Evolutionary conservation across 2,329 filamentous ascomycete species (phyloP), one percentile per base, ranked within the genome.

Genomic region (Ascochyta fabae): DNA sequence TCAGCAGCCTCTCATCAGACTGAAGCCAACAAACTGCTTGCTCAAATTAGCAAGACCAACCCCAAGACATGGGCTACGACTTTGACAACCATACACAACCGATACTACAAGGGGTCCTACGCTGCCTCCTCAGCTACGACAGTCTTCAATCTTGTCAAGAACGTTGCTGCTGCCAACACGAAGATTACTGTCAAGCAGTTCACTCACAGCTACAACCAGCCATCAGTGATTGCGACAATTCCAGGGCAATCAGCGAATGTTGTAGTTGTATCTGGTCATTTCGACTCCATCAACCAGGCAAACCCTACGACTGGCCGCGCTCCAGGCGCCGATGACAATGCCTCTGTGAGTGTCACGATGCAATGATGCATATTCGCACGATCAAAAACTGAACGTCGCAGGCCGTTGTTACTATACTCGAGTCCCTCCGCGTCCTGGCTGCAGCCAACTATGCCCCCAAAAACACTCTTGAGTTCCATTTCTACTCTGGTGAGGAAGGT

Each of bases 381-480:
- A 12, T 27, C 10, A 12, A 3, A 5, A 3, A 0, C 42, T 58
- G 12, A 58, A 13, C 8, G 7, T 3, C 15, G 9, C 10, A 58
- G 56, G 56, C 41, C n/a, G 50, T 58, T 6, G 56, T 96, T 34
- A 97, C 93, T 22, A 96, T 96, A 64, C 84, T 96, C 50, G 93
- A 97, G 78, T 90, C 92, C 3, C 84, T 97, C 70, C 86, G 91
- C 24, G 88, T 89, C 31, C 82, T 97, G 15, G 82, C 96, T 61
- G 87, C 88, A 24, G 77, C 87, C 58, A 83, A 86, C 46, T 83
- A 96, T 58, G 78, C 86, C 29, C 88, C 87, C 6, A 76, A 85
- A 58, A 96, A 96, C 78, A 95, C 91, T 1, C 81, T 97, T 66
- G 93, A 97, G 79, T 96, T 96, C 76, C 92, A 96, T 77, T 96